Evolutionary conservation across 768 basidiomycete species (phyloP).

Genomic region (Amanita rimosa): DNA sequence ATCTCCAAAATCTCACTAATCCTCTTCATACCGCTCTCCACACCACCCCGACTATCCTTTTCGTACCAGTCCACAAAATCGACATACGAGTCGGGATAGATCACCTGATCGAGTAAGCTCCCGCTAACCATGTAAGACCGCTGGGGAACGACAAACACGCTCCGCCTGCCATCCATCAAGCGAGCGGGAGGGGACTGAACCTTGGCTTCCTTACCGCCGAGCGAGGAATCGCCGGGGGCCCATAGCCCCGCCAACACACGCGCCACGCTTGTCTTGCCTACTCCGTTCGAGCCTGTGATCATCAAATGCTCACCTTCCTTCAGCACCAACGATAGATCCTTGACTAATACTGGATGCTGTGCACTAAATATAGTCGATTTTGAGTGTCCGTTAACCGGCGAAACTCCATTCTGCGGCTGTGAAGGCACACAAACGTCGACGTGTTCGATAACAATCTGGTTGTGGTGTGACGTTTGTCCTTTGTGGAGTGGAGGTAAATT

Average conservation of each 20-base stretch:
- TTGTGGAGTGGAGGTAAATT: constrained; percentile 45
- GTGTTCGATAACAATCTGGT: constrained; percentile 41
- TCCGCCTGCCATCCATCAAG: constrained; percentile 28
- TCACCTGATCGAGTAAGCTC: constrained; percentile 83
- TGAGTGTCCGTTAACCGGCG: constrained; percentile 4
- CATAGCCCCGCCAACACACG: constrained; percentile 86
- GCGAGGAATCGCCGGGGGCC: constrained; percentile 41
- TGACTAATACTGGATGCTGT: constrained; percentile 39
- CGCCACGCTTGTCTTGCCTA: constrained; percentile 85
- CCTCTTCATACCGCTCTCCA: constrained; percentile 53
- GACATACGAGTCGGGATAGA: constrained; percentile 82
- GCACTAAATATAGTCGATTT: neutral
- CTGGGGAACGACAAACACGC: constrained; percentile 85
- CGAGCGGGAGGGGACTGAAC: constrained; percentile 6
- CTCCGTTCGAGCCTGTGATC: constrained; percentile 89
- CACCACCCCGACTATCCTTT: neutral
- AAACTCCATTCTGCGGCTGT: neutral
- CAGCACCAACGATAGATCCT: constrained; percentile 54
- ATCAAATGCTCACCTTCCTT: constrained; percentile 74
- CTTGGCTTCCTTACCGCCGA: neutral
- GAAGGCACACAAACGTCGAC: constrained; percentile 63
- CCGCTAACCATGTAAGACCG: constrained; percentile 88
- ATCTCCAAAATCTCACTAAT: constrained; percentile 68
- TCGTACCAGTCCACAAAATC: constrained; percentile 38
- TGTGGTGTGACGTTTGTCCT: constrained; percentile 13